Evolutionary conservation across 768 basidiomycete genomes (phyloP).

Genomic region (Lentinula sp.): DNA sequence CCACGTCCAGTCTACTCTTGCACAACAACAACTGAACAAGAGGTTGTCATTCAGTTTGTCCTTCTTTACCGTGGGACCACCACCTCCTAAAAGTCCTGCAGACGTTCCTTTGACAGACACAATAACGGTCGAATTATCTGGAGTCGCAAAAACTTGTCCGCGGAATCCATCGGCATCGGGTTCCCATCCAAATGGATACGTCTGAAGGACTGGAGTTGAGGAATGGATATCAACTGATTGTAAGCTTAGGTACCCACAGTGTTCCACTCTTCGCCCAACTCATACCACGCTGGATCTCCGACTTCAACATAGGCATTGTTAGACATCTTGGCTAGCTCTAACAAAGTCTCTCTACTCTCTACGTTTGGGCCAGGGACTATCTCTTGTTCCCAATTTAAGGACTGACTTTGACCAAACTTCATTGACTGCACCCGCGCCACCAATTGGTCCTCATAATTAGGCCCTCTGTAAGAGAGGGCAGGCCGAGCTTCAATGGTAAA

Average conservation of each 20-base stretch:
- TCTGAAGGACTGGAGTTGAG: constrained; percentile 28
- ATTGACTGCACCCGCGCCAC: constrained; percentile 40
- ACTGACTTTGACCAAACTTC: constrained; percentile 37
- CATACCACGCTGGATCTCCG: constrained; percentile 70
- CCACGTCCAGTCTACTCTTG: constrained; percentile 90
- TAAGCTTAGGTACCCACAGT: constrained; percentile 26
- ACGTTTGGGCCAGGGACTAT: constrained; percentile 74
- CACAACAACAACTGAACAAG: constrained; percentile 93
- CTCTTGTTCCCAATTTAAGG: constrained; percentile 66
- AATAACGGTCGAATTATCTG: constrained; percentile 78
- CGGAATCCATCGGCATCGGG: constrained; percentile 82
- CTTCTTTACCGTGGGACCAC: constrained; percentile 81
- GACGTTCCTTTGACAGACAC: constrained; percentile 94
- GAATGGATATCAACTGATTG: background rate
- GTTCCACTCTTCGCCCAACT: constrained; percentile 62
- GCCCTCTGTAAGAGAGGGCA: constrained; percentile 36
- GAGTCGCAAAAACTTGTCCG: constrained; percentile 85
- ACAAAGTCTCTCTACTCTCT: constrained; percentile 66
- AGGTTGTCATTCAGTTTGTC: constrained; percentile 94
- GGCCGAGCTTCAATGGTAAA: constrained; percentile 33
- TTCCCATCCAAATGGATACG: constrained; percentile 89
- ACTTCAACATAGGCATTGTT: constrained; percentile 82
- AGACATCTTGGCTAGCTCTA: constrained; percentile 90
- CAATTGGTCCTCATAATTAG: constrained; percentile 38
- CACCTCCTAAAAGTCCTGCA: constrained; percentile 64